These are phyloP conservation scores for Ilyonectria robusta DNA, from an alignment of 2,329 filamentous ascomycete genomes.

Conservation along the genomic window DNA sequence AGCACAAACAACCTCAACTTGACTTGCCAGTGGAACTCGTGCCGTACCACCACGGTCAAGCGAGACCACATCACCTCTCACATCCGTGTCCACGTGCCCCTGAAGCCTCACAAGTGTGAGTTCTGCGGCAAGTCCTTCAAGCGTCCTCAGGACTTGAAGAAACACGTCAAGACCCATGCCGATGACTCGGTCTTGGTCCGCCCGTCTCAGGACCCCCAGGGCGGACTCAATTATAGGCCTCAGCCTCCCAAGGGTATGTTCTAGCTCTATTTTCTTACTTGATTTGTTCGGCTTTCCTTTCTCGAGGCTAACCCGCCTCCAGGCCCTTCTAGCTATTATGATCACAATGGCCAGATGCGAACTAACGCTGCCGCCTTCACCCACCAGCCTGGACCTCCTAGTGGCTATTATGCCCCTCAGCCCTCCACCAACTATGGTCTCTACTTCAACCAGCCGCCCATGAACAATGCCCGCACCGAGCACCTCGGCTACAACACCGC, in stretches of 20 bases:
- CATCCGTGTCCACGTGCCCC: slow-evolving; percentile 97
- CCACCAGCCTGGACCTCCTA: slow-evolving; percentile 67
- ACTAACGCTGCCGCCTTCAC: slow-evolving; percentile 68
- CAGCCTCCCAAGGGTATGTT: slow-evolving; percentile 68
- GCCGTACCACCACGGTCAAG: slow-evolving; percentile 97
- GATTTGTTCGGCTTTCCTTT: slow-evolving; percentile 44
- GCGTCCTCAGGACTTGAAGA: slow-evolving; percentile 98
- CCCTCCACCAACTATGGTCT: slow-evolving; percentile 76
- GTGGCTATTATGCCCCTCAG: slow-evolving; percentile 71
- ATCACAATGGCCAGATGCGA: slow-evolving; percentile 76
- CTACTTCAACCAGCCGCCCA: slow-evolving; percentile 80
- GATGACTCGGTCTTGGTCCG: slow-evolving; percentile 86
- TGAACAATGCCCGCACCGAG: slow-evolving; percentile 67
- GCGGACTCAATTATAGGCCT: slow-evolving; percentile 68
- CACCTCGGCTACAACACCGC: slow-evolving; percentile 74
- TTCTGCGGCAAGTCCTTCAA: slow-evolving; percentile 99
- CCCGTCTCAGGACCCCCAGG: slow-evolving; percentile 65
- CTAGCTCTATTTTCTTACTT: slow-evolving; percentile 34
- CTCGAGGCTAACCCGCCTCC: slow-evolving; percentile 59
- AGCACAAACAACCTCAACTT: slow-evolving; percentile 98
- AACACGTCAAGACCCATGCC: slow-evolving; percentile 99
- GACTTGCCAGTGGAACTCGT: slow-evolving; percentile 97
- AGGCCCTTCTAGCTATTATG: slow-evolving; percentile 73
- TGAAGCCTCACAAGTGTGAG: slow-evolving; percentile 99
- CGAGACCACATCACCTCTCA: slow-evolving; percentile 99